Evolutionary conservation across 352 stramenopile species (phyloP), one percentile per base, ranked within the genome.

Genomic region (Globisporangium cederbergense): DNA sequence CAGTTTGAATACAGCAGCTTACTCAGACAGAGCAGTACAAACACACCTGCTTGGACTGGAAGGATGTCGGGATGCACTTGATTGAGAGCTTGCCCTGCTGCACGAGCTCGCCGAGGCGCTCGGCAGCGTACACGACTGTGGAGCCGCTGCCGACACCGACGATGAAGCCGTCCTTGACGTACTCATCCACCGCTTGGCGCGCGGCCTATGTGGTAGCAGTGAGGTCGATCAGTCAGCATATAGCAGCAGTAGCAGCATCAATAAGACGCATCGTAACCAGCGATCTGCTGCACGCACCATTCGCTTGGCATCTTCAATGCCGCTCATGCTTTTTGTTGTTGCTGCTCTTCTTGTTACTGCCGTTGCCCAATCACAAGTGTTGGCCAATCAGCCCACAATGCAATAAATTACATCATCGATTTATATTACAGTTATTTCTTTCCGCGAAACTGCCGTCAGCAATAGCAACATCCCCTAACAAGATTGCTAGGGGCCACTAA

Each of bases 91-190:
- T 81, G 45, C 93, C 88, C 58, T 90, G 89, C 58, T 92, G 92
- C 34, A 99, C 86, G 64, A 95, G 78, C 75, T 99, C 79, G 11
- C 96, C 97, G 16, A 99, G 86, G 20, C 96, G 83, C 77, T 99
- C 97, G 36, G 98, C 96, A 42, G 96, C 97, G 77, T 98, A 99
- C 60, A 98, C 97, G 40, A 98, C 97, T 14, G 97, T 99, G 52
- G 96, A 99, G 65, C 97, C 97, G 62, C 96, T 99, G 75, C 97
- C 97, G 46, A 99, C 86, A 47, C 97, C 97, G 62, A 99, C 96
- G 42, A 99, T 83, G 90, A 98, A 98, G 40, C 96, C 97, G 71
- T 90, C 93, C 47, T 79, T 73, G 20, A 98, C 89, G 71, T 94
- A 97, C 71, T 98, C 93, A 68, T 98, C 93, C 63, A 98, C 89